Conservation (phyloP, 2,329 filamentous ascomycete genomes). For the Zelopaecilomyces penicillatus region DNA sequence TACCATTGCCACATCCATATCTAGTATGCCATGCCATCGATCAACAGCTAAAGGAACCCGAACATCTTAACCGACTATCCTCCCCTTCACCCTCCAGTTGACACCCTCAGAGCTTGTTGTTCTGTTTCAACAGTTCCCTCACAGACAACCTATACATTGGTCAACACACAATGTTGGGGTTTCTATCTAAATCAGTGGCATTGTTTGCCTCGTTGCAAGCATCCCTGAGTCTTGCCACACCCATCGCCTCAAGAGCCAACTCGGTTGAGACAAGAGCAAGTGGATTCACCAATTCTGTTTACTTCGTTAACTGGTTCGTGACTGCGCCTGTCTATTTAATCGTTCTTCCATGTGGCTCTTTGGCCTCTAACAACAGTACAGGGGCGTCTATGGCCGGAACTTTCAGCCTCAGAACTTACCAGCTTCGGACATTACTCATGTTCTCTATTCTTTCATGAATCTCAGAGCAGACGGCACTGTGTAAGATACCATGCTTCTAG, state of each 20-base stretch:
- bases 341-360: background rate
- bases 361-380: conserved; percentile 13
- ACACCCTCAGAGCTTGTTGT: too few relatives aligned
- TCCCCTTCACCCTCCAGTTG: too few relatives aligned
- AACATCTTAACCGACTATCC: too few relatives aligned
- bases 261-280: conserved; percentile 13
- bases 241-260: conserved; percentile 4
- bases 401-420: conserved; percentile 66
- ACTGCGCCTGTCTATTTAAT: background rate
- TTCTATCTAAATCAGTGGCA: conserved; percentile 18
- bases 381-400: conserved; percentile 68
- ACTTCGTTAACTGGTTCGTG: conserved; percentile 41
- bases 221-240: conserved; percentile 14
- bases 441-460: conserved; percentile 78
- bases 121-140: background rate
- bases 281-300: conserved; percentile 31
- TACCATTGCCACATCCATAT: too few relatives aligned
- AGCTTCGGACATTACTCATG: conserved; percentile 61
- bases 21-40: too few relatives aligned
- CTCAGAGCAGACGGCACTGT: conserved; percentile 63
- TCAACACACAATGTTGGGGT: conserved; percentile 4
- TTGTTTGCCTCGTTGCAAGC: conserved; percentile 19
- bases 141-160: background rate
- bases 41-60: too few relatives aligned
- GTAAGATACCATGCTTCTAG: conserved; percentile 28